These are phyloP conservation scores for Cymodocea nodosa DNA, from an alignment of 116 monocot species.

Conservation along the genomic window DNA sequence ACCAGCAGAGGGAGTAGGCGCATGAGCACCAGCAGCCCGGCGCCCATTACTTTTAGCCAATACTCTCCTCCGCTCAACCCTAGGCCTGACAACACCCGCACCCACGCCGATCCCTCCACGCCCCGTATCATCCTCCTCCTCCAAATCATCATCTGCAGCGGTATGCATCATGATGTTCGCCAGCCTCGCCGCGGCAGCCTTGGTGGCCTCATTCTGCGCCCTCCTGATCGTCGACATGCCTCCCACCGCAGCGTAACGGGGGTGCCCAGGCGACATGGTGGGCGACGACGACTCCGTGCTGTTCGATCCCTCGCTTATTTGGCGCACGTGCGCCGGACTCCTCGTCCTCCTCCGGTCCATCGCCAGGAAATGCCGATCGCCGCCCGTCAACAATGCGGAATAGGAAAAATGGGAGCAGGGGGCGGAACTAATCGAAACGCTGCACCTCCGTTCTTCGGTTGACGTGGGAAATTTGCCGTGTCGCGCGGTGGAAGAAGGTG, in stretches of 20 bases:
- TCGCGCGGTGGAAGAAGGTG: too few relatives aligned
- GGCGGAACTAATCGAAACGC: neutral
- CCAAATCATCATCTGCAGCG: conserved; percentile 3
- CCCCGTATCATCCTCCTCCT: neutral
- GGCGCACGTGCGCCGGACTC: conserved; percentile 2
- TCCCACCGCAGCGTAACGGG: neutral
- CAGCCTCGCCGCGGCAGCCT: conserved; percentile 1
- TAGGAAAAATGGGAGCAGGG: neutral
- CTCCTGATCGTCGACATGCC: conserved; percentile 5
- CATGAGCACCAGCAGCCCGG: neutral
- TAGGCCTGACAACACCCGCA: neutral
- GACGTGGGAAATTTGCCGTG: too few relatives aligned
- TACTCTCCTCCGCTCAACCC: neutral
- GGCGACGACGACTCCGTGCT: conserved; percentile 5
- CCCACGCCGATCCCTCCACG: neutral
- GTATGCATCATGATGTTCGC: conserved; percentile 3
- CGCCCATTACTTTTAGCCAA: neutral
- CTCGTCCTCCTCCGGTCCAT: neutral
- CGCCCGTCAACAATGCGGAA: neutral
- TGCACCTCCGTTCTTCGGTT: too few relatives aligned
- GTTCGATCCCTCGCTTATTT: conserved; percentile 2
- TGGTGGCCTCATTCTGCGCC: conserved; percentile 7
- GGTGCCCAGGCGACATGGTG: neutral
- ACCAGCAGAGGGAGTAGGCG: neutral
- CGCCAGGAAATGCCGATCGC: too few relatives aligned